Evolutionary conservation across 1,284 basidiomycete species (phyloP).

Genomic region (Heterobasidion irregulare): DNA sequence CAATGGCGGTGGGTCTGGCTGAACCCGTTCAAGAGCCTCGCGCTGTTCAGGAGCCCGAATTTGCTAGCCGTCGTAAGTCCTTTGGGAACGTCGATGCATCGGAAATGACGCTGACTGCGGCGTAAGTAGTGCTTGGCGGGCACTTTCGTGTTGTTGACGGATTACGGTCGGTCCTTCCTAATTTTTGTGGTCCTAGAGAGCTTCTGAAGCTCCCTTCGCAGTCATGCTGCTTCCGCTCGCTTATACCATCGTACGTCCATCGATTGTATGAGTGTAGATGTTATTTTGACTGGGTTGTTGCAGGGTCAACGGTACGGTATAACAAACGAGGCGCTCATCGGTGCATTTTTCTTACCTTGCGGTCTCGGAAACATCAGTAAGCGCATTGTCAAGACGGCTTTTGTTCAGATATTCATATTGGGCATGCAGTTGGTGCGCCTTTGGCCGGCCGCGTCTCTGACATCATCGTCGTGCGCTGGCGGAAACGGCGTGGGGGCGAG

Average conservation of each 20-base stretch:
- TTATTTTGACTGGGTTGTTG: not conserved
- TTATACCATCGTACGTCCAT: slow-evolving; percentile 26
- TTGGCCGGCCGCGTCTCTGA: slow-evolving; percentile 48
- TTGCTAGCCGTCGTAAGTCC: slow-evolving; percentile 41
- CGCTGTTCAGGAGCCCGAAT: slow-evolving; percentile 50
- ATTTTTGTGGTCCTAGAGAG: not conserved
- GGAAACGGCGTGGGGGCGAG: slow-evolving; percentile 36
- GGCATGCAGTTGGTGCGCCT: slow-evolving; percentile 37
- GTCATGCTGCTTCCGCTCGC: slow-evolving; percentile 24
- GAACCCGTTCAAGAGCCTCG: slow-evolving; percentile 51
- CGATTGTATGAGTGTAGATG: not conserved
- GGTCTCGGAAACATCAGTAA: slow-evolving; percentile 55
- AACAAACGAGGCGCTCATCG: slow-evolving; percentile 47
- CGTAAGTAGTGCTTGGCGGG: slow-evolving; percentile 31
- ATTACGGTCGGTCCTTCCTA: slow-evolving; percentile 28
- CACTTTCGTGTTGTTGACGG: slow-evolving; percentile 29
- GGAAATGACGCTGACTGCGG: not conserved
- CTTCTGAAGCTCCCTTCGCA: slow-evolving; percentile 8
- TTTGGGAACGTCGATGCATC: not conserved
- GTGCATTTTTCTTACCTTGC: slow-evolving; percentile 49
- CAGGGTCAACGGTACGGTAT: slow-evolving; percentile 54
- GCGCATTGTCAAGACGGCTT: slow-evolving; percentile 11
- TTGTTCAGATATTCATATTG: not conserved
- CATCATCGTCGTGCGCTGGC: slow-evolving; percentile 33
- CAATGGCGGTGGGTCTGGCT: slow-evolving; percentile 33